Conservation (phyloP, 345 rosid species). For the Isatis tinctoria region DNA sequence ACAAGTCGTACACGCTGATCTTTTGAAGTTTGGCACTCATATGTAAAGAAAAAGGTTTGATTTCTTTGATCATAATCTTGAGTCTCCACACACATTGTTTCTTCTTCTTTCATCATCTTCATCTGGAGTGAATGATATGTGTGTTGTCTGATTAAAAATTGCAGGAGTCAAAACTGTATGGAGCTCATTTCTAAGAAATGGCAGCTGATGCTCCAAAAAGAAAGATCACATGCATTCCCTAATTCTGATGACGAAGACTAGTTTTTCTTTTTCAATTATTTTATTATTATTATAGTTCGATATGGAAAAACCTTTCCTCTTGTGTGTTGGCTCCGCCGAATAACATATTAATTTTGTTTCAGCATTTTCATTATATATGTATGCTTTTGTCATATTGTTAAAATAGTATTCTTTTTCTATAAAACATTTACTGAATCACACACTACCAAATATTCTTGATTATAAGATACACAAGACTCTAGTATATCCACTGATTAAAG, state of each 20-base stretch:
- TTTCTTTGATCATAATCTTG: not conserved
- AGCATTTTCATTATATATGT: not conserved
- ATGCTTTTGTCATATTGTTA: not conserved
- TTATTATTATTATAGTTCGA: not conserved
- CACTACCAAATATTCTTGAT: too few species aligned
- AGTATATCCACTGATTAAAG: too few species aligned
- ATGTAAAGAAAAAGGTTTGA: conserved; percentile 85
- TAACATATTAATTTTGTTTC: conserved; percentile 16
- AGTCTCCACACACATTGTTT: not conserved
- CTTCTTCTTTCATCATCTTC: not conserved
- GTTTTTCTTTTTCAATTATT: not conserved
- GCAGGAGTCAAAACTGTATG: conserved; percentile 91
- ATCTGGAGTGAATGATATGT: conserved; percentile 2
- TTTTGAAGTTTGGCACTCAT: conserved; percentile 91
- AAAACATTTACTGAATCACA: not conserved
- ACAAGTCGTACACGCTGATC: conserved; percentile 76
- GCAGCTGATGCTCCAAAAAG: conserved; percentile 86
- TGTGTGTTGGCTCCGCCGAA: not conserved
- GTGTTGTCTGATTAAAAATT: conserved; percentile 4
- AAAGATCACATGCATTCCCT: conserved; percentile 61
- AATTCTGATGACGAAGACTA: conserved; percentile 77
- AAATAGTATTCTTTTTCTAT: not conserved
- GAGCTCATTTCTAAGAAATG: conserved; percentile 92
- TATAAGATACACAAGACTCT: too few species aligned
- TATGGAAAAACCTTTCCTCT: not conserved